Evolutionary conservation across 345 rosid species (phyloP), one percentile per base, ranked within the genome.

Genomic region (Hibiscus syriacus): DNA sequence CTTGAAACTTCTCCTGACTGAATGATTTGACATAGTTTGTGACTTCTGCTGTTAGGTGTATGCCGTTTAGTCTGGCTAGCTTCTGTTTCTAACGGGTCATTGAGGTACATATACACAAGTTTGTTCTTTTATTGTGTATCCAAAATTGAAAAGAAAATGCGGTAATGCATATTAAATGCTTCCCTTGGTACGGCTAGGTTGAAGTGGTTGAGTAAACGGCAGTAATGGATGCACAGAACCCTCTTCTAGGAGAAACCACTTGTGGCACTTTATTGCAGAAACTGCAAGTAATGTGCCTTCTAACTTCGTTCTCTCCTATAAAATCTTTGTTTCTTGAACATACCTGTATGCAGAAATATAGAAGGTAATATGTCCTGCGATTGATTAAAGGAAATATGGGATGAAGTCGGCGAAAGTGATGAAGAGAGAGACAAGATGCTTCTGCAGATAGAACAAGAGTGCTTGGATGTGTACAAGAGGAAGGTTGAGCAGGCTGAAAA

Each of bases 191-290:
- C 17, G 14, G 49, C 49, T 45, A 14, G 49, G 49, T 45, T 3
- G 17, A 45, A 45, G 17, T 45, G 26, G 67, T 78, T 16, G 69
- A 38, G 71, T 66, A 27, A 76, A 93, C 90, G 97, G 92, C 89
- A 5, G 49, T 45, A 45, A 45, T 16, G 29, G 88, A 84, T 70
- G 76, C 82, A 22, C 81, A 86, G 41, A 85, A 93, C 68, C 97
- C 92, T 73, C 90, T 87, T 67, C 71, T 89, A 57, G 95, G 87
- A 69, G 95, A 94, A 82, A 64, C 83, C 59, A 91, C 96, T 46
- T 91, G 98, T 64, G 87, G 93, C 55, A 80, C 96, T 39, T 84
- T 94, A 66, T 79, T 91, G 72, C 90, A 91, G 67, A 94, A 85
- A 72, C 73, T 94, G 66, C 95, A 94, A 97, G 98, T 91, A 80